These are phyloP conservation scores for Fusarium incarnatum DNA, from an alignment of 2,329 filamentous ascomycete species.

Conservation along the genomic window DNA sequence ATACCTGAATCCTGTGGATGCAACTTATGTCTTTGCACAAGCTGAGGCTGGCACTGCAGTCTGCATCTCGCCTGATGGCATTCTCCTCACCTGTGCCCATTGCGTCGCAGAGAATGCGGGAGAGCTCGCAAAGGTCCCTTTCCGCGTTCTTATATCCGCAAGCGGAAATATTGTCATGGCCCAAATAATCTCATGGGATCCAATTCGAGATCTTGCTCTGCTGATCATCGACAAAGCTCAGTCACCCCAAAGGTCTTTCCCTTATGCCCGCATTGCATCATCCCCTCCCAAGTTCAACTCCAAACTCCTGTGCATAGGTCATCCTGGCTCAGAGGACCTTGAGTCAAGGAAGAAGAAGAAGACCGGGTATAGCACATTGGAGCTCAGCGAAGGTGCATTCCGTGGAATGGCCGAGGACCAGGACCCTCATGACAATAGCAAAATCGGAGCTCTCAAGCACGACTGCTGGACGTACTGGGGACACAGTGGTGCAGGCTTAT, in stretches of 20 bases:
- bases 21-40: constrained; percentile 61
- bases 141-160: constrained; percentile 58
- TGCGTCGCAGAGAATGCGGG: constrained; percentile 58
- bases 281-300: constrained; percentile 33
- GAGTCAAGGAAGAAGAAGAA: constrained; percentile 53
- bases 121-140: constrained; percentile 46
- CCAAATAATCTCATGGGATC: constrained; percentile 56
- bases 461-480: constrained; percentile 70
- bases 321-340: constrained; percentile 56
- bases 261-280: constrained; percentile 30
- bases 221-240: constrained; percentile 53
- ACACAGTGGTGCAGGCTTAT: constrained; percentile 63
- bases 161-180: constrained; percentile 55
- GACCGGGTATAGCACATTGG: constrained; percentile 60
- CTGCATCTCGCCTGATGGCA: constrained; percentile 58
- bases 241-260: constrained; percentile 34
- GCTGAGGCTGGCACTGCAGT: constrained; percentile 63
- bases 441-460: constrained; percentile 65
- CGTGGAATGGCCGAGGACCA: constrained; percentile 53
- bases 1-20: constrained; percentile 21
- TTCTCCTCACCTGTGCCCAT: constrained; percentile 63
- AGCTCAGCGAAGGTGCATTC: constrained; percentile 58
- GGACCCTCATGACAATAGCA: constrained; percentile 62
- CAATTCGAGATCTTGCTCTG: constrained; percentile 59
- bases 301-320: constrained; percentile 51